A percentile compares a stretch with the other conserved stretches of the same genome.
These are phyloP conservation scores for Metarhizium sp. DNA, from an alignment of 2,329 filamentous ascomycete genomes.

Conservation along the genomic window DNA sequence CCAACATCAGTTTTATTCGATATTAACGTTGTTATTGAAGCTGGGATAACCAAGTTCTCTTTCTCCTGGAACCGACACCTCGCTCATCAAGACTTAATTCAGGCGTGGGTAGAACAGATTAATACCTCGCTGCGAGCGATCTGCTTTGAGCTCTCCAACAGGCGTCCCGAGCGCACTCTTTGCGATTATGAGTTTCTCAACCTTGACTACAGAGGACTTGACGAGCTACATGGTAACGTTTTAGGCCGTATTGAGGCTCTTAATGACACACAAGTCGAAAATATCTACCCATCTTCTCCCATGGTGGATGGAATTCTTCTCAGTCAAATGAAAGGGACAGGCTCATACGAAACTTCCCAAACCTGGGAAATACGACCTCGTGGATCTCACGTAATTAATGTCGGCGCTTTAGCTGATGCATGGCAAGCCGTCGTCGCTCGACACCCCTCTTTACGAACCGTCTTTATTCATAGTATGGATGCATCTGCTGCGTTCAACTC, in stretches of 20 bases:
- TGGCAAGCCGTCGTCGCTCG: conserved; percentile 7
- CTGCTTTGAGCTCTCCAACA: not conserved
- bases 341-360: conserved; percentile 3
- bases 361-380: conserved; percentile 1
- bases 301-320: conserved; percentile 23
- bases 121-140: not conserved
- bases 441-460: conserved; percentile 8
- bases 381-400: not conserved
- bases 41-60: not conserved
- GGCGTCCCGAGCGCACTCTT: not conserved
- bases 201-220: conserved; percentile 1
- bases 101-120: not conserved
- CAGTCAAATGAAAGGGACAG: conserved; percentile 12
- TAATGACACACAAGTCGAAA: conserved; percentile 14
- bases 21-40: not conserved
- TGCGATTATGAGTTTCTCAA: conserved; percentile 3
- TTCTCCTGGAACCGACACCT: conserved; percentile 3
- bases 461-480: conserved; percentile 6
- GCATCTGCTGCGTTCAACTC: conserved; percentile 5
- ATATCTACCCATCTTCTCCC: conserved; percentile 22
- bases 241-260: conserved; percentile 5
- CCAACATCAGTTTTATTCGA: conserved; percentile 4
- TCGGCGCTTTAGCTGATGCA: conserved; percentile 5
- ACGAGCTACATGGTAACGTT: conserved; percentile 8
- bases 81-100: not conserved